Evolutionary conservation across 2,329 filamentous ascomycete species (phyloP), one percentile per base, ranked within the genome.

Genomic region (Tympanopsis confertula): DNA sequence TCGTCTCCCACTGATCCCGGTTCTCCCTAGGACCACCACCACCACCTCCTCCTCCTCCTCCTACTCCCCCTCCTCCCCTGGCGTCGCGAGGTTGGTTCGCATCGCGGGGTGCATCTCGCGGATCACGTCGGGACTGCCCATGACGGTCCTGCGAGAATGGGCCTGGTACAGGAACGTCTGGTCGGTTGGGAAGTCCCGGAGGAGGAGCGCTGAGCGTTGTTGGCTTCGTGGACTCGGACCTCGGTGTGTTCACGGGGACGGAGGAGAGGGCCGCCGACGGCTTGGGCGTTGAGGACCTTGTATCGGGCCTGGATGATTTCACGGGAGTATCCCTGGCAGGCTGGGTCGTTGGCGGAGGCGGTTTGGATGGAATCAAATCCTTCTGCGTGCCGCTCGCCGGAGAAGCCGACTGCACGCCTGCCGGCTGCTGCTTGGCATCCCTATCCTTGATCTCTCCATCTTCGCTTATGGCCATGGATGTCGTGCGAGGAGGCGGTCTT

Each of bases 361-460:
- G 50, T 26, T 50, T 49, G 35, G 18, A 35, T 44, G 19, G 35
- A 32, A n/a, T 19, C 32, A 7, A 38, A 28, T 7, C 40, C 18
- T 37, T 38, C 35, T 41, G 37, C 14, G 15, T 3, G 54, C 50
- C 36, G 59, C 35, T 41, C 19, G 36, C 41, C 24, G 22, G 14
- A 14, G 39, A 36, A 26, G 40, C 43, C 35, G 38, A 42, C 20
- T 39, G 43, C 43, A 39, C 41, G 36, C 50, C 52, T 40, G 35
- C 44, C 32, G 35, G 45, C 35, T 42, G 51, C 55, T 26, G 42
- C 55, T 62, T 75, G 22, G 62, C 64, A 47, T 85, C 81, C 44
- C 77, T 64, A 47, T 85, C 81, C 44, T 77, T 26, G 22, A 26
- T 26, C n/a, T 26, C 82, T 15, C 82, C 82, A 50, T 86, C 82